phyloP scores from a whole-genome alignment of 83 land plant genomes.

The Thuja plicata region DNA sequence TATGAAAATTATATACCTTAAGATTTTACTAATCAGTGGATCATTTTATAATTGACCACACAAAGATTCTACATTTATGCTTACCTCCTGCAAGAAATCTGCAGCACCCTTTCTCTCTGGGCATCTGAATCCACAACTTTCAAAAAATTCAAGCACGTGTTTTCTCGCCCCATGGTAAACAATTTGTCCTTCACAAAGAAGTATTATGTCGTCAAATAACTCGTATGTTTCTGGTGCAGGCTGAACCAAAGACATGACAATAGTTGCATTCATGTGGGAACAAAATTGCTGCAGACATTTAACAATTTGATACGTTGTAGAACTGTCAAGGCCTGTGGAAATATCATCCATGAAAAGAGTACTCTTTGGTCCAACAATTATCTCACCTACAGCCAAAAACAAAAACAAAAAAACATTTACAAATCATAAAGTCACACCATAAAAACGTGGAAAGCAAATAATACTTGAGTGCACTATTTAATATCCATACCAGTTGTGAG shows the following conservation, averaged over 20 bases:
- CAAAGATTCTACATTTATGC: not conserved
- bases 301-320: conserved; percentile 68
- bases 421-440: not conserved
- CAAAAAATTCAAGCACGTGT: not conserved
- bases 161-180: not conserved
- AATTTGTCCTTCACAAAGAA: not conserved
- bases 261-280: not conserved
- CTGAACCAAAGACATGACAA: not conserved
- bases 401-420: not conserved
- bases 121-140: not conserved
- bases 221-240: conserved; percentile 5
- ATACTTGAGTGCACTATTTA: not conserved
- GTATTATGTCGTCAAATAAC: not conserved
- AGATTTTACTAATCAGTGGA: too few relatives aligned
- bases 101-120: conserved; percentile 2
- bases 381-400: conserved; percentile 44
- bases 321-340: conserved; percentile 46
- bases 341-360: not conserved
- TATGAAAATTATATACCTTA: too few relatives aligned
- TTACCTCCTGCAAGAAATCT: conserved; percentile 10
- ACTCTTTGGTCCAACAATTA: conserved; percentile 21
- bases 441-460: not conserved
- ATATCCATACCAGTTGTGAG: not conserved
- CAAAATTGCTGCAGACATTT: not conserved
- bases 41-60: too few relatives aligned